phyloP scores from a whole-genome alignment of 2,329 filamentous ascomycete species.

The Neonectria sp. region DNA sequence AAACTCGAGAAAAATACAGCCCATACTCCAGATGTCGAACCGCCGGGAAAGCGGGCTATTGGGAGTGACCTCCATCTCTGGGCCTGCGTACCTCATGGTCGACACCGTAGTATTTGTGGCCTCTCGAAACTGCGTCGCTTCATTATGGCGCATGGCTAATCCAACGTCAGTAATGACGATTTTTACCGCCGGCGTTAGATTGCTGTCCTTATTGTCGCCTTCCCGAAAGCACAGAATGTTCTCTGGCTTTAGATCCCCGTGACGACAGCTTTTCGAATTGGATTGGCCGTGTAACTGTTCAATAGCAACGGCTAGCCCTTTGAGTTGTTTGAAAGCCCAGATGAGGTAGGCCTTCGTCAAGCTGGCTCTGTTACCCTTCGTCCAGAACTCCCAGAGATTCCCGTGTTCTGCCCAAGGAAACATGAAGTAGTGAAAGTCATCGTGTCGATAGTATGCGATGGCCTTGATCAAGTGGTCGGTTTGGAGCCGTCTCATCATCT shows the following conservation, averaged over 20 bases:
- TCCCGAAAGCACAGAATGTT: slow-evolving; percentile 38
- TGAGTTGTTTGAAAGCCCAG: slow-evolving; percentile 28
- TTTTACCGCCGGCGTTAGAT: background rate
- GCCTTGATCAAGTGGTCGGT: slow-evolving; percentile 24
- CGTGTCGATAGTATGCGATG: slow-evolving; percentile 25
- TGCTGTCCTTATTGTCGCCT: background rate
- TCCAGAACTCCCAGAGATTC: slow-evolving; percentile 39
- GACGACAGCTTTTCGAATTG: background rate
- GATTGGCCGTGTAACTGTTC: slow-evolving; percentile 4
- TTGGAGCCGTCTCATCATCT: slow-evolving; percentile 17
- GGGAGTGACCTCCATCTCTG: slow-evolving; percentile 11
- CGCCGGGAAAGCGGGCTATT: slow-evolving; percentile 31
- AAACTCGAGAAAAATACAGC: slow-evolving; percentile 48
- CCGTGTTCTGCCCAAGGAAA: slow-evolving; percentile 41
- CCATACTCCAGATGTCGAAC: slow-evolving; percentile 49
- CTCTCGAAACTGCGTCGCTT: slow-evolving; percentile 5
- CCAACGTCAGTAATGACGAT: slow-evolving; percentile 28
- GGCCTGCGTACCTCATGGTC: slow-evolving; percentile 15
- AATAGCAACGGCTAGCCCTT: slow-evolving; percentile 17
- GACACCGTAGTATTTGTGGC: background rate
- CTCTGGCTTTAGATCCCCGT: slow-evolving; percentile 41
- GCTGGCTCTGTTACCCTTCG: background rate
- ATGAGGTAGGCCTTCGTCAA: background rate
- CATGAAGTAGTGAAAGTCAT: slow-evolving; percentile 31
- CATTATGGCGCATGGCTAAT: slow-evolving; percentile 3